These are phyloP conservation scores for Zychaea mexicana DNA, from an alignment of 371 early-diverging fungal species.

Conservation along the genomic window DNA sequence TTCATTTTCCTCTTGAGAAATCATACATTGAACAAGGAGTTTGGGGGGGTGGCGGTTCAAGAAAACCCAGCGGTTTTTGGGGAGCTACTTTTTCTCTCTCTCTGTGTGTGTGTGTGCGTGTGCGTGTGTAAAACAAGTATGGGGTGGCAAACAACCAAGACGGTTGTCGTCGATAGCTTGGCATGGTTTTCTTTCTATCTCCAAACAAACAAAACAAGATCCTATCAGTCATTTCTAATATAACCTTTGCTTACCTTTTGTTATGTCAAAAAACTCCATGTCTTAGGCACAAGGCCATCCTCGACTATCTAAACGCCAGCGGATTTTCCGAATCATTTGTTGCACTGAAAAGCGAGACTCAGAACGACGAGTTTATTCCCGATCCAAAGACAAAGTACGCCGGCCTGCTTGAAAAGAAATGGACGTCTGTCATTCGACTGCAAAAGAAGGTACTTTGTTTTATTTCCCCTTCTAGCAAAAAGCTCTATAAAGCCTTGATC, in stretches of 20 bases:
- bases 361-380: constrained; percentile 68
- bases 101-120: too few species aligned
- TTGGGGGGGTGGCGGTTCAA: background rate
- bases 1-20: background rate
- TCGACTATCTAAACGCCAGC: constrained; percentile 82
- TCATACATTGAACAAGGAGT: background rate
- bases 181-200: background rate
- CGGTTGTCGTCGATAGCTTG: background rate
- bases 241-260: background rate
- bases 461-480: background rate
- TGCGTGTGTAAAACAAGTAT: background rate
- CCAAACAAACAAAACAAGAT: too few species aligned
- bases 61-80: too few species aligned
- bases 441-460: constrained; percentile 77
- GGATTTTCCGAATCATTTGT: constrained; percentile 72
- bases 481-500: constrained; percentile 2
- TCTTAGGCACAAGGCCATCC: constrained; percentile 77
- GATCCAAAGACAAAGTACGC: constrained; percentile 82
- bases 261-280: background rate
- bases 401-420: constrained; percentile 91
- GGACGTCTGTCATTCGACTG: constrained; percentile 90
- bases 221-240: background rate
- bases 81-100: too few species aligned
- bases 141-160: background rate
- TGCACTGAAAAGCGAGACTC: constrained; percentile 75